Base-by-base conservation (phyloP, 2,329 filamentous ascomycete genomes). In the Teratosphaeria zuluensis region DNA sequence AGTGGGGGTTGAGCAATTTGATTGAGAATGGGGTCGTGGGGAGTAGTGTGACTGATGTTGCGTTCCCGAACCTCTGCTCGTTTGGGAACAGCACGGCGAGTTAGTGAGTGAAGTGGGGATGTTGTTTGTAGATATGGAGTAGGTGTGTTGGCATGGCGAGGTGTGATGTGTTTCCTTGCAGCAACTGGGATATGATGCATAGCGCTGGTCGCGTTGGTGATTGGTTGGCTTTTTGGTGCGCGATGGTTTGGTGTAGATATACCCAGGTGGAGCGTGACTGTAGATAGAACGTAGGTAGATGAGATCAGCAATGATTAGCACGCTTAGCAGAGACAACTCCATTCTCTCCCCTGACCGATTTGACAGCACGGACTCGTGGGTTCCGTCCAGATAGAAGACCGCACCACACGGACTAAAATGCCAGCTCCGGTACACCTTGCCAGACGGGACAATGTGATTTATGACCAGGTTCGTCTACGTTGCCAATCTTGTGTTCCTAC, bases 1-100 rank as follows among this genome's bases (percentile, higher is more conserved):
- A 72, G 42, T 78, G 77, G 76, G 70, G 74, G 14, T 71, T 78
- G 63, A 67, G 70, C 52, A 71, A 76, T 58, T 62, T 75, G 16
- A 70, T 75, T 6, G 59, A 72, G 42, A 72, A 73, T 42, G 76
- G 73, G 3, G 58, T 76, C 33, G 69, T 77, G 58, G 75, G 75
- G 12, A 66, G 73, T 54, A 70, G 69, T 16, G 64, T 77, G 19
- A 74, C 59, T 2, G 64, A 68, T 46, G 58, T 67, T 33, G 65
- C 63, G 62, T 72, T 62, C 59, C 63, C 61, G 35, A 61, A 61
- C 38, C 64, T 68, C 56, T 71, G 68, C 53, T 35, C 33, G 33
- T 35, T 35, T 19, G n/a, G 42, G 4, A 48, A 21, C 11, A n/a
- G 42, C 4, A 48, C 16, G 16, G 42, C 1, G n/a, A 21, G 19